These are phyloP conservation scores for Schoenoplectus tabernaemontani DNA, from an alignment of 202 grass and related monocot genomes.

Conservation along the genomic window DNA sequence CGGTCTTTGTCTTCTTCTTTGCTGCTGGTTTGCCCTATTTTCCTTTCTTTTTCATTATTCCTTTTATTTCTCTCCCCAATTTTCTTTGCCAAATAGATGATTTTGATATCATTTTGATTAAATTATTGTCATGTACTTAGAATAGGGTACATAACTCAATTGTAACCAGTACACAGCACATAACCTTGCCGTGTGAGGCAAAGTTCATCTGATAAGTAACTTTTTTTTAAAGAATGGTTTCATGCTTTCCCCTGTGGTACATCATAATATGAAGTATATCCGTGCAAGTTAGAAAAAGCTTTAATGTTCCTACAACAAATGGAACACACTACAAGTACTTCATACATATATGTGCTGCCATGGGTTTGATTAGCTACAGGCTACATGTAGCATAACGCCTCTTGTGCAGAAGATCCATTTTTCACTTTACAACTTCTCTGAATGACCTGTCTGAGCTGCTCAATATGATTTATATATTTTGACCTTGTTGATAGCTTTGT, in stretches of 20 bases:
- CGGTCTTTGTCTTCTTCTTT: constrained; percentile 77
- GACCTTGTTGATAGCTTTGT: background rate
- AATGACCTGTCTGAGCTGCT: background rate
- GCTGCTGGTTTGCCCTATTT: constrained; percentile 47
- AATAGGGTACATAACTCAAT: background rate
- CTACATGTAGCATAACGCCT: background rate
- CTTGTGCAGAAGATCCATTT: background rate
- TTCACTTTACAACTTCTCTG: background rate
- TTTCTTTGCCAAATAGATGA: background rate
- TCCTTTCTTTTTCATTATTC: background rate
- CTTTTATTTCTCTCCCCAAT: background rate
- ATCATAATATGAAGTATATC: background rate
- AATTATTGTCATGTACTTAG: background rate
- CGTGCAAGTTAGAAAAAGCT: background rate
- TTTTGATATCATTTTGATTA: background rate
- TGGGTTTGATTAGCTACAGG: background rate
- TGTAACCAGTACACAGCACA: background rate
- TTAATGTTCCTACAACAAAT: background rate
- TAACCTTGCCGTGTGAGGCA: background rate
- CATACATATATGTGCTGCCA: background rate
- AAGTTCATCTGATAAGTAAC: background rate
- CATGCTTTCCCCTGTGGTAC: background rate
- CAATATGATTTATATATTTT: background rate
- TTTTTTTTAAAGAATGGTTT: background rate
- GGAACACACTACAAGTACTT: background rate